These are phyloP conservation scores for Phytophthora brassicae DNA, from an alignment of 352 stramenopile species.

Conservation along the genomic window DNA sequence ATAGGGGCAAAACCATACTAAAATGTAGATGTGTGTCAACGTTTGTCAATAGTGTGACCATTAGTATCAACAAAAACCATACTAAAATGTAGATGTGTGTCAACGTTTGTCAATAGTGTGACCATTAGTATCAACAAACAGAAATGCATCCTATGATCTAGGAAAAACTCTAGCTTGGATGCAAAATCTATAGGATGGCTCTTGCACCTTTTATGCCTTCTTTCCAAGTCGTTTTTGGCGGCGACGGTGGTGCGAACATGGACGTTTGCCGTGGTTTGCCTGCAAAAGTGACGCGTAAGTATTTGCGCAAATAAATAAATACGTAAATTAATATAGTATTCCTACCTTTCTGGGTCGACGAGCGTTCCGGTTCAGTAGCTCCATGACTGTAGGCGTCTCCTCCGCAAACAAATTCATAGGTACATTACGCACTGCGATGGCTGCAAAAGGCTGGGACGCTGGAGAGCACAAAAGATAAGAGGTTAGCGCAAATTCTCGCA, in stretches of 20 bases:
- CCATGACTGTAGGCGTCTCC: slow-evolving; percentile 57
- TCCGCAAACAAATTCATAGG: slow-evolving; percentile 35
- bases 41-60: slow-evolving; percentile 12
- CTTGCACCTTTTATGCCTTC: slow-evolving; percentile 26
- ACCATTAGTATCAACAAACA: too few relatives aligned
- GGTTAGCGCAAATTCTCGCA: background rate
- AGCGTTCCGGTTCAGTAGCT: slow-evolving; percentile 83
- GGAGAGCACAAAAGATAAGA: slow-evolving; percentile 10
- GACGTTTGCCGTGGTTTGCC: slow-evolving; percentile 88
- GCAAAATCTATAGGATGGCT: background rate
- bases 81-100: slow-evolving; percentile 40
- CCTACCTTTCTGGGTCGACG: slow-evolving; percentile 79
- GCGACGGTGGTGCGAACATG: slow-evolving; percentile 79
- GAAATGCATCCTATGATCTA: slow-evolving; percentile 24
- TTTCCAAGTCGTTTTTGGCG: slow-evolving; percentile 79
- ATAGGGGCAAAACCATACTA: slow-evolving; percentile 28
- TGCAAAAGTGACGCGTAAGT: slow-evolving; percentile 28
- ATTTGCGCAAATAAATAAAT: background rate
- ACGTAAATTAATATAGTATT: background rate
- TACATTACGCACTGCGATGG: slow-evolving; percentile 49
- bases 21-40: slow-evolving; percentile 42
- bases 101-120: slow-evolving; percentile 24
- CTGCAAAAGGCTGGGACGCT: slow-evolving; percentile 22
- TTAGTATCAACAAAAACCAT: too few relatives aligned
- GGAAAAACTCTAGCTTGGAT: slow-evolving; percentile 10